A percentile compares a stretch with the other conserved stretches of the same genome.
Evolutionary conservation across 2,329 filamentous ascomycete genomes (phyloP).

Genomic region (Claviceps maximensis): DNA sequence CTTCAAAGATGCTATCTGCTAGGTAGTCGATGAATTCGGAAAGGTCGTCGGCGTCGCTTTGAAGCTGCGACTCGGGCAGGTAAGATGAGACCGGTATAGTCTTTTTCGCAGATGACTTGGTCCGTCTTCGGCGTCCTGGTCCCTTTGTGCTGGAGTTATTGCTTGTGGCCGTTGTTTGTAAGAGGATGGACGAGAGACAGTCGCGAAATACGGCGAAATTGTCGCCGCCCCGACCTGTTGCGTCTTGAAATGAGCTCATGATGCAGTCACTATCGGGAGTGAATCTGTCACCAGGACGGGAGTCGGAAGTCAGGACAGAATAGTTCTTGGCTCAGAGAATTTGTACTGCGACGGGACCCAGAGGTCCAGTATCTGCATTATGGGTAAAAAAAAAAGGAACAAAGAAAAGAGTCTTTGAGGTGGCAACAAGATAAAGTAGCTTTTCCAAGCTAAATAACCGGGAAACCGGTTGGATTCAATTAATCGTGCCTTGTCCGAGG

Average conservation of each 20-base stretch:
- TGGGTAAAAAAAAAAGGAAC: neutral
- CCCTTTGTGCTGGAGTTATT: conserved; percentile 11
- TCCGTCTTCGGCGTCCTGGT: conserved; percentile 31
- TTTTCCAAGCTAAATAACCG: too few relatives aligned
- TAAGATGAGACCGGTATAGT: neutral
- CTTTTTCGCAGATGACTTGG: conserved; percentile 10
- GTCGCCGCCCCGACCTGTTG: neutral
- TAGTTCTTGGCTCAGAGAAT: too few relatives aligned
- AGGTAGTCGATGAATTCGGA: conserved; percentile 76
- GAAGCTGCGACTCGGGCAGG: neutral
- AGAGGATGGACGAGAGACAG: conserved; percentile 32
- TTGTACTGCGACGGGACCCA: too few relatives aligned
- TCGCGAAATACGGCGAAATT: conserved; percentile 54
- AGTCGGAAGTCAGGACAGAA: too few relatives aligned
- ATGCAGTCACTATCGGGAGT: neutral
- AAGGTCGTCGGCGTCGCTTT: conserved; percentile 48
- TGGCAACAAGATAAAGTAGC: neutral
- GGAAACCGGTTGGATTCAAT: neutral
- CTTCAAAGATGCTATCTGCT: conserved; percentile 52
- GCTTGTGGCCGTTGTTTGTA: neutral
- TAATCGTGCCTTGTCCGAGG: too few relatives aligned
- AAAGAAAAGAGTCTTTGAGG: neutral
- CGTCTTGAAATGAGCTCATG: neutral
- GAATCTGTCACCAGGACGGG: neutral
- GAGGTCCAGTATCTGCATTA: too few relatives aligned